Evolutionary conservation across 306 rosid species (phyloP), one percentile per base, ranked within the genome.

Genomic region (Begonia peltatifolia): DNA sequence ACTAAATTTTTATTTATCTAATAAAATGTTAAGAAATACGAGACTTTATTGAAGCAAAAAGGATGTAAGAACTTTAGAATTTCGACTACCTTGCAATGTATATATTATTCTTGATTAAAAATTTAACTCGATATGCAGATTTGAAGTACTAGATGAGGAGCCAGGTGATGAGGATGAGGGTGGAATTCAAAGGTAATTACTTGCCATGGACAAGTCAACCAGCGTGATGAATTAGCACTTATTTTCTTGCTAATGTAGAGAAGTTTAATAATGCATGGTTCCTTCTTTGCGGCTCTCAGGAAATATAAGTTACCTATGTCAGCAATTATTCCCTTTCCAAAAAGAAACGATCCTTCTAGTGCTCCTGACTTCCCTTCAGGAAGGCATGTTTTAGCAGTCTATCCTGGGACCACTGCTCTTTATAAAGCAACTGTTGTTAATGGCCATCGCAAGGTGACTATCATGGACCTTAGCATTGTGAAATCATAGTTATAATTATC

Each of bases 381-480:
- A 69, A 81, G 66, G 61, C 96, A 76, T 41, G 96, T 90, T 60
- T 75, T 90, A 72, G 99, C 99, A 25, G 99, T 90, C 60, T 90
- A 90, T 81, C 99, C 99, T 59, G 87, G 93, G 62, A 90, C 99
- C 38, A 90, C 95, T 55, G 99, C 99, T 52, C 96, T 90, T 16
- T 90, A 90, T 58, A 90, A 84, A 77, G 99, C 99, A 53, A 90
- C 99, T 5, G 99, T 90, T 63, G 96, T 86, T 65, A 86, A 79
- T 51, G 80, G 77, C 68, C 82, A 67, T 68, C 95, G 94, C 80
- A 81, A 85, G 90, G 99, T 90, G 66, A 68, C 36, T 41, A 56
- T 48, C 75, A 63, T 53, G 12, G 63, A n/a, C 47, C 15, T 6
- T 58, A 48, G 22, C 42, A 14, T 41, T 46, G 22, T 12, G 6